Conservation (phyloP, 306 rosid genomes). For the Pyrus pyrifolia region DNA sequence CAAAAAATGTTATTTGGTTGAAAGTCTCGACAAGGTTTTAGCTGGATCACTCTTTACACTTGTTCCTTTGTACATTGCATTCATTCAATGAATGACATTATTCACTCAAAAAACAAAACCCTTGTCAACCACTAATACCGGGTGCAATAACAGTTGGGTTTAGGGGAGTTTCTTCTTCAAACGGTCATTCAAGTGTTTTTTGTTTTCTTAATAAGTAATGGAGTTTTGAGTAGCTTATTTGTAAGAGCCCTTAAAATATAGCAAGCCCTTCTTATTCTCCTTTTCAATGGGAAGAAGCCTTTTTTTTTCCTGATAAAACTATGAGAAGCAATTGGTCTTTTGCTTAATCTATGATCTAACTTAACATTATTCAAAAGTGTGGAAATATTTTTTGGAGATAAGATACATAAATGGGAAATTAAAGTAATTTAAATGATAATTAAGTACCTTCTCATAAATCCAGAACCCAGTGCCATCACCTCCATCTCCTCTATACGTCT, state of each 20-base stretch:
- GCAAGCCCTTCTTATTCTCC: neutral
- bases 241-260: neutral
- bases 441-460: slow-evolving; percentile 78
- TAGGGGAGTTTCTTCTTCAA: too few relatives aligned
- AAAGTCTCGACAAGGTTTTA: neutral
- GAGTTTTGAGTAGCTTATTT: too few relatives aligned
- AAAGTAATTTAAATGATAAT: neutral
- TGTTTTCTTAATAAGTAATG: neutral
- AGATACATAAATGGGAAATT: neutral
- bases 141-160: neutral
- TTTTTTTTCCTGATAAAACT: too few relatives aligned
- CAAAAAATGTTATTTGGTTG: too few relatives aligned
- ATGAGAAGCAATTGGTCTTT: too few relatives aligned
- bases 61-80: too few relatives aligned
- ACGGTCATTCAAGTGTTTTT: too few relatives aligned
- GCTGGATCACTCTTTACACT: too few relatives aligned
- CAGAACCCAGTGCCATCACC: slow-evolving; percentile 89
- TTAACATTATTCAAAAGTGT: neutral
- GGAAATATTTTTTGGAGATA: neutral
- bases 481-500: slow-evolving; percentile 74
- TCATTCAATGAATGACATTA: neutral
- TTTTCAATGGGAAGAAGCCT: neutral
- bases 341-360: neutral
- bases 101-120: neutral
- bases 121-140: neutral